phyloP scores from a whole-genome alignment of 352 stramenopile genomes.

The Globisporangium paddicum region DNA sequence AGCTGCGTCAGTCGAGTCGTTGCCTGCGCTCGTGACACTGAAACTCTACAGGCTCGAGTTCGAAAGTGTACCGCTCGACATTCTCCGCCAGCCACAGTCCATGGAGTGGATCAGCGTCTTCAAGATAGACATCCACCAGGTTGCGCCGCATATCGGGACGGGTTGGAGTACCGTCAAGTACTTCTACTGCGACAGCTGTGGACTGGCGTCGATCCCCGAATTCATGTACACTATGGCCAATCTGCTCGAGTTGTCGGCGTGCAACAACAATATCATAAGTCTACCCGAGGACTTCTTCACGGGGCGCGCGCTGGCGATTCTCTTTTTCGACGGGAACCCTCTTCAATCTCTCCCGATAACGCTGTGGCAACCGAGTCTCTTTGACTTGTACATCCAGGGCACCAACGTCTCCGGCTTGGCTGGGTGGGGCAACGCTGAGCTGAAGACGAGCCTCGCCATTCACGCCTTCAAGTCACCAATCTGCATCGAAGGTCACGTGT shows the following conservation, averaged over 20 bases:
- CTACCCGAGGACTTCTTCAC: neutral
- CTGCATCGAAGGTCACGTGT: neutral
- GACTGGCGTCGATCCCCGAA: neutral
- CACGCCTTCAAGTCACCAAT: neutral
- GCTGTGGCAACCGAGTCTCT: constrained; percentile 9
- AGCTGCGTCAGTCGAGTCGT: neutral
- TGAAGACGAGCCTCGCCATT: neutral
- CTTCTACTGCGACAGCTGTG: constrained; percentile 6
- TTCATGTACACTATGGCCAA: constrained; percentile 4
- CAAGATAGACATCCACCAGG: neutral
- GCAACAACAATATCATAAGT: constrained; percentile 2
- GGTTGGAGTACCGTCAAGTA: constrained; percentile 11
- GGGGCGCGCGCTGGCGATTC: neutral
- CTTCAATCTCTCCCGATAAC: neutral
- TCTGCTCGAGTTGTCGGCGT: constrained; percentile 6
- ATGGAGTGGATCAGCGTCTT: constrained; percentile 11
- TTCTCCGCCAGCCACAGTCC: neutral
- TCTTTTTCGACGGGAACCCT: constrained; percentile 8
- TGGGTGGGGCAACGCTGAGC: neutral
- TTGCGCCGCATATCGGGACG: neutral
- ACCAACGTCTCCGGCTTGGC: neutral
- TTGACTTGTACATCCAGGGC: constrained; percentile 10
- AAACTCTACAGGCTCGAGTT: constrained; percentile 3
- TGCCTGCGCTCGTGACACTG: constrained; percentile 4
- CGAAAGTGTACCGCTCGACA: neutral